Conservation (phyloP, 495 filamentous ascomycete species). For the Penicillium subrubescens region DNA sequence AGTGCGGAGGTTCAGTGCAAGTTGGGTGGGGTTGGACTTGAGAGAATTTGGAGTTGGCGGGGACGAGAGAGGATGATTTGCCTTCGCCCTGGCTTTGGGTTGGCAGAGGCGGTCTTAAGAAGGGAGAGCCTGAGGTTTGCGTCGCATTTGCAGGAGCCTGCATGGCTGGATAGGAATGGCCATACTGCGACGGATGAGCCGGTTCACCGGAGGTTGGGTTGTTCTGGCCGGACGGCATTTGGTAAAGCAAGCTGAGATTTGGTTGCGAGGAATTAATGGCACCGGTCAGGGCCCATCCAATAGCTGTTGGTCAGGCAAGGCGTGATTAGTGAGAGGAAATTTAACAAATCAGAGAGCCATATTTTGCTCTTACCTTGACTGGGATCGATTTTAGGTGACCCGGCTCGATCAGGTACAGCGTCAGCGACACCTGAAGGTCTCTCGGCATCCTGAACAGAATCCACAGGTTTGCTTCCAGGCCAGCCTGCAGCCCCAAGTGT, state of each 20-base stretch:
- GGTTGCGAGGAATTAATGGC: conserved; percentile 81
- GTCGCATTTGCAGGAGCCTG: conserved; percentile 25
- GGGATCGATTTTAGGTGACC: conserved; percentile 50
- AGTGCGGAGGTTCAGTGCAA: conserved; percentile 28
- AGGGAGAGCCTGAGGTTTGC: conserved; percentile 26
- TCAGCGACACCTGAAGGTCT: conserved; percentile 28
- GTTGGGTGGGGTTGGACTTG: conserved; percentile 19
- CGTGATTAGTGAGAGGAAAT: background rate
- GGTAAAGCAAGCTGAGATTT: conserved; percentile 73
- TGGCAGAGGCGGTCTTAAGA: conserved; percentile 21
- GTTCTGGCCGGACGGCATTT: conserved; percentile 45
- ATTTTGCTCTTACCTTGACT: conserved; percentile 48
- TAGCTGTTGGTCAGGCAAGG: conserved; percentile 43
- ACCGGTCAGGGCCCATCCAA: conserved; percentile 78
- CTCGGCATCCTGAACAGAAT: conserved; percentile 29
- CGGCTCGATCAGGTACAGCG: conserved; percentile 33
- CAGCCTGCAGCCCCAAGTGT: conserved; percentile 46
- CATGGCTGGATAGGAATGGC: conserved; percentile 35
- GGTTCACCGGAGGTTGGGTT: conserved; percentile 24
- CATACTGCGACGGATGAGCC: conserved; percentile 38
- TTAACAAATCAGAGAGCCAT: background rate
- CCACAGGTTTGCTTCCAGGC: conserved; percentile 36
- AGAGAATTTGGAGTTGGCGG: conserved; percentile 26
- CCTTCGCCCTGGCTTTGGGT: conserved; percentile 19
- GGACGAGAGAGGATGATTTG: conserved; percentile 18